These are phyloP conservation scores for Kluyveromyces siamensis DNA, from an alignment of 805 yeast species.

Conservation along the genomic window DNA sequence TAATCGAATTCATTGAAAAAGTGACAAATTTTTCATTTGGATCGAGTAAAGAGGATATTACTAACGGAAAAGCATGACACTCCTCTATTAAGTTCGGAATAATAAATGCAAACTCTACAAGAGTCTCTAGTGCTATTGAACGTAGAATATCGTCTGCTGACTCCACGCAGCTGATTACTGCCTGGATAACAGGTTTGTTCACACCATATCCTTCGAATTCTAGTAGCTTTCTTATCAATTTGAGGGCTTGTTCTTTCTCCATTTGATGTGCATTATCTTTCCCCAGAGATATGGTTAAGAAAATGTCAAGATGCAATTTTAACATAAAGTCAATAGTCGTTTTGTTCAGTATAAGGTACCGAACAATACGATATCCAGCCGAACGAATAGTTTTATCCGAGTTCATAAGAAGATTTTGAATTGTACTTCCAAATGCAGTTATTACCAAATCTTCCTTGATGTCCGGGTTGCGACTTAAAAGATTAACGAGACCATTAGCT, in stretches of 20 bases:
- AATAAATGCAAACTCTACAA: constrained; percentile 45
- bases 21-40: constrained; percentile 20
- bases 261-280: constrained; percentile 43
- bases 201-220: constrained; percentile 45
- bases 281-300: constrained; percentile 55
- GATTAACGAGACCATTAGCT: constrained; percentile 55
- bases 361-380: constrained; percentile 64
- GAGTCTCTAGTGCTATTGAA: constrained; percentile 43
- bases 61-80: constrained; percentile 38
- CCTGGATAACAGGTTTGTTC: constrained; percentile 57
- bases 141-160: constrained; percentile 42
- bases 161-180: constrained; percentile 58
- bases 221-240: constrained; percentile 54
- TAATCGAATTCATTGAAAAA: constrained; percentile 19
- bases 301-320: constrained; percentile 48
- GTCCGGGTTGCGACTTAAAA: constrained; percentile 49
- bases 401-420: constrained; percentile 54
- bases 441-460: constrained; percentile 57
- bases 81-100: constrained; percentile 36
- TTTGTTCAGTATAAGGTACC: constrained; percentile 50
- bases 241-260: constrained; percentile 73
- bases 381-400: constrained; percentile 55
- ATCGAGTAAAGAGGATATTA: constrained; percentile 26
- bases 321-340: constrained; percentile 48
- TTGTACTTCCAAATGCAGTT: constrained; percentile 44